Base-by-base conservation (phyloP, 805 yeast species). In the Pichia phayaonensis region DNA sequence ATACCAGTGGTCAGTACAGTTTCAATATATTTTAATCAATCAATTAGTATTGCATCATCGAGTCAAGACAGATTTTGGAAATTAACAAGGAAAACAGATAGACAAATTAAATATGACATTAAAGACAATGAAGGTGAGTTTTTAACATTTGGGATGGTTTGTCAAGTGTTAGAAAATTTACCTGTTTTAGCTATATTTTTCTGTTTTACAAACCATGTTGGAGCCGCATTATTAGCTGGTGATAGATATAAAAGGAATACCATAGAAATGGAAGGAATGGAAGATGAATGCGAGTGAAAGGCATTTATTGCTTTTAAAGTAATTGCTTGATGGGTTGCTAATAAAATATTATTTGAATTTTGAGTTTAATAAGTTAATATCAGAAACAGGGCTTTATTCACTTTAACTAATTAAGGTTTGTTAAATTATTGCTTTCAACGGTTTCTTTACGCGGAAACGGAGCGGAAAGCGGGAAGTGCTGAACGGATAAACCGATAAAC, bases 151-250 rank as follows among this genome's bases (percentile, higher is more conserved):
- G 88, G 87, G 0, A 55, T 78, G 26, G 66, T 72, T 20, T 76
- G 84, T 7, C 73, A 74, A 31, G 18, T 75, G 0, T 58, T 83
- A 36, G 86, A 82, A 56, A 62, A 73, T 46, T 61, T 79, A 12
- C 68, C 68, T 0, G 3, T 64, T 5, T 52, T 79, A 6, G 61
- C 81, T 2, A 70, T 78, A 13, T 67, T 83, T 42, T 80, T 83
- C 56, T 69, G 73, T 54, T 76, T 79, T 52, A 79, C 87, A 13
- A 78, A 81, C 61, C 75, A 76, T n/a, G 67, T 80, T 18, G 88
- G 84, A 8, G 81, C 81, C 20, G 86, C 87, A 1, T 64, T 80
- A 41, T 77, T 86, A 84, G 80, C 79, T 4, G 74, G 70, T 22
- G 57, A 63, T 31, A 55, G 54, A 31, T 54, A 55, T 47, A 20